Evolutionary conservation across 202 grass and related monocot species (phyloP), one percentile per base, ranked within the genome.

Genomic region (Schoenoplectus tabernaemontani): DNA sequence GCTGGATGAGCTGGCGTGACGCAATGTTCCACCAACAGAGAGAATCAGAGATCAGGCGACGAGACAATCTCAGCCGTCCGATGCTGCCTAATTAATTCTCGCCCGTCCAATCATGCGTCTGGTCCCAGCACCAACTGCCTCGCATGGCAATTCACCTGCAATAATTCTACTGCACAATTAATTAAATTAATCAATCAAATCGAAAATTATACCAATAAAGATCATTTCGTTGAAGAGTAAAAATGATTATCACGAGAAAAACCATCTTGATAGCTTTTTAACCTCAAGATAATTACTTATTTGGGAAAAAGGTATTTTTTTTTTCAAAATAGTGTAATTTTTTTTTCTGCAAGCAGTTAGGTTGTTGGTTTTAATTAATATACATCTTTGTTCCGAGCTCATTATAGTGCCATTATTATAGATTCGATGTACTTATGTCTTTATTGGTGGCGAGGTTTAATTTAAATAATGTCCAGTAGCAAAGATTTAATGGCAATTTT

Each of bases 1-100:
- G 5, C 13, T 43, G 23, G 1, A 39, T 58, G 17, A 71, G 51
- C 46, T 46, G 69, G 78, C 59, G 5, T 76, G 68, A 82, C 68
- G 78, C 58, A 67, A 86, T 77, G 69, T 82, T 57, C 33, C 68
- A 82, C 59, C 84, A 17, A 28, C 28, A 28, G 28, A 28, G 28
- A 28, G 28, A 28, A 28, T 13, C 47, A 17, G 2, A 16, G 9
- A 46, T 50, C 43, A 43, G 41, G 16, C 11, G 1, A 48, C 6
- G 9, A 20, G 11, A 30, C 12, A 69, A 77, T 68, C 78, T 53
- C 54, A 48, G 5, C 77, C 76, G 77, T 82, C 78, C 68, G 5
- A 41, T 3, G 0, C 3, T 41, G 13, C 13, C 3, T 11, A 66
- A 9, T 4, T 34, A 13, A 47, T 44, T 10, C 0, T 20, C 57